Evolutionary conservation across 139 green algal genomes (phyloP).

Genomic region (Marvania coccoides): DNA sequence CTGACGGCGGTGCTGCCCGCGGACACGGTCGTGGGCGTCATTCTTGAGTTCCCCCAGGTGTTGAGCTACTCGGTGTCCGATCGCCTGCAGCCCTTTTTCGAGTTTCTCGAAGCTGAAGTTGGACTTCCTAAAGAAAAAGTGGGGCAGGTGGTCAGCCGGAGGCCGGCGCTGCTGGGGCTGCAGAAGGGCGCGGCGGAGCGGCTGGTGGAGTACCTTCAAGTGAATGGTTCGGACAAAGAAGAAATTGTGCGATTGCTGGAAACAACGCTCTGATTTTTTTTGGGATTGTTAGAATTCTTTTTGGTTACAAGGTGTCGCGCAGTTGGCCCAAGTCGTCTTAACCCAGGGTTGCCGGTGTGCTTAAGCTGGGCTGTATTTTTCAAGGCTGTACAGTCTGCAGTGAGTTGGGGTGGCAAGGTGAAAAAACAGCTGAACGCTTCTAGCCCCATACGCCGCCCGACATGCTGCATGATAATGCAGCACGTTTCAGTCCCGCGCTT

Average conservation of each 20-base stretch:
- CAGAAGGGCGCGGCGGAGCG: conserved; percentile 41
- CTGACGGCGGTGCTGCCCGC: neutral
- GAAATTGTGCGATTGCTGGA: conserved; percentile 24
- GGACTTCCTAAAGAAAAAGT: conserved; percentile 16
- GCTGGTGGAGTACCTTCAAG: conserved; percentile 57
- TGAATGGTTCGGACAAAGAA: conserved; percentile 20
- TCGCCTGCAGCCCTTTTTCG: conserved; percentile 52
- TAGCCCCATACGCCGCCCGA: no score
- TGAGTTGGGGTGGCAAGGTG: no score
- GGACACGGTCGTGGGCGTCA: conserved; percentile 11
- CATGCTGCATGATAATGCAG: no score
- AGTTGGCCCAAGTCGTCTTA: no score
- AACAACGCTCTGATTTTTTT: conserved; percentile 24
- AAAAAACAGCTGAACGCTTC: no score
- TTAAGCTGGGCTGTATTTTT: no score
- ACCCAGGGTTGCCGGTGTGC: no score
- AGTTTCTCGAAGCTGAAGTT: conserved; percentile 32
- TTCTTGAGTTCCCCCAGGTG: conserved; percentile 54
- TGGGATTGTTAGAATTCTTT: no score
- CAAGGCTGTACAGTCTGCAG: no score
- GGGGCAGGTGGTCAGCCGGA: conserved; percentile 24
- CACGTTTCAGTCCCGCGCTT: no score
- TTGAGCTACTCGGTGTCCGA: conserved; percentile 54
- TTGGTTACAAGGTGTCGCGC: no score
- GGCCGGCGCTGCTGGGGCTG: conserved; percentile 64